A percentile compares a stretch with the other conserved stretches of the same genome.
phyloP scores from a whole-genome alignment of 2,329 filamentous ascomycete species.

The Calonectria pseudoreteaudii region DNA sequence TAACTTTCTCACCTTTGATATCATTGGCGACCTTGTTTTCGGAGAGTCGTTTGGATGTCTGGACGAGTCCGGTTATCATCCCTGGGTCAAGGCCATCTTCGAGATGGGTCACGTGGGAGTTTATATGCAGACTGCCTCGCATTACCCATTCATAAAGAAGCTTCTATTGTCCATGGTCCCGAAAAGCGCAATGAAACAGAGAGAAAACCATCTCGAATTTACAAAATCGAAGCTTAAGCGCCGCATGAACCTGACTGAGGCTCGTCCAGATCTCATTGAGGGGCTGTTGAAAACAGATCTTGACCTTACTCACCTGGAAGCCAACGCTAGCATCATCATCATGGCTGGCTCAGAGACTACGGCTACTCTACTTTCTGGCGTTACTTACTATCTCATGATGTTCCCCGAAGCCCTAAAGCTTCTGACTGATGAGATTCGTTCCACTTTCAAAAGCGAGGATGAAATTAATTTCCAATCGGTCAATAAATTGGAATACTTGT shows the following conservation, averaged over 20 bases:
- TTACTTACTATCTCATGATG: background rate
- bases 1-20: conserved; percentile 45
- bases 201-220: background rate
- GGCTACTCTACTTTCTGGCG: background rate
- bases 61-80: conserved; percentile 37
- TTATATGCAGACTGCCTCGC: conserved; percentile 7
- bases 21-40: conserved; percentile 42
- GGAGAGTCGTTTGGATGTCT: conserved; percentile 42
- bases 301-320: background rate
- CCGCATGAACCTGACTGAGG: background rate
- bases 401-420: background rate
- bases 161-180: background rate
- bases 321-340: background rate
- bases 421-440: conserved; percentile 5
- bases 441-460: background rate
- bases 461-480: conserved; percentile 3
- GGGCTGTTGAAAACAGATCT: background rate
- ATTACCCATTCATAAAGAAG: background rate
- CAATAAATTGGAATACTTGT: background rate
- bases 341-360: conserved; percentile 10
- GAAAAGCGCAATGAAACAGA: background rate
- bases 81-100: conserved; percentile 44
- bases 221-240: background rate
- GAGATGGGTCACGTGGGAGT: background rate
- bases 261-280: background rate